These are phyloP conservation scores for Daldinia sp. DNA, from an alignment of 2,329 filamentous ascomycete species.

Conservation along the genomic window DNA sequence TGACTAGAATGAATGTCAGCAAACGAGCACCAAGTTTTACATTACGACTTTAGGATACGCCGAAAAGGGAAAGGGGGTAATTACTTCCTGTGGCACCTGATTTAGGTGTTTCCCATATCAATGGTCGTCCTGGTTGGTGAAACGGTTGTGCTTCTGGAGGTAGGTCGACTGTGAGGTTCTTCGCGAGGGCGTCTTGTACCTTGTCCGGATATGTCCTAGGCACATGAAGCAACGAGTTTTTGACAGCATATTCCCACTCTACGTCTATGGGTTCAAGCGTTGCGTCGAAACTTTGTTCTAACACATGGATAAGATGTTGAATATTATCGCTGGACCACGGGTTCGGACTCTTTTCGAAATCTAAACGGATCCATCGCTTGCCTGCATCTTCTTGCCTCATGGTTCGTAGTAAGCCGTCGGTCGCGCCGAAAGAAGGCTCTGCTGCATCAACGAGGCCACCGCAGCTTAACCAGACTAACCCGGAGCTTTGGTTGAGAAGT, in stretches of 20 bases:
- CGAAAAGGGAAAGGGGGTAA: too few species aligned
- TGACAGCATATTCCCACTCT: constrained; percentile 38
- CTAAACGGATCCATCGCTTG: constrained; percentile 30
- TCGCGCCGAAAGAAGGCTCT: neutral
- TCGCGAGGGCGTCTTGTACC: neutral
- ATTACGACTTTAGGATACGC: neutral
- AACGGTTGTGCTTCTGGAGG: constrained; percentile 12
- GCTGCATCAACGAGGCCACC: constrained; percentile 12
- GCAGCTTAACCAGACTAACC: constrained; percentile 30
- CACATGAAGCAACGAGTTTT: constrained; percentile 23
- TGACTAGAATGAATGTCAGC: neutral
- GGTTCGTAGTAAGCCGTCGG: constrained; percentile 28
- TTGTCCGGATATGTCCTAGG: constrained; percentile 20
- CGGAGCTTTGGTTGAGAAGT: constrained; percentile 10
- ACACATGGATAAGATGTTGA: constrained; percentile 20
- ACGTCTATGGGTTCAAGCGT: neutral
- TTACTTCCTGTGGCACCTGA: neutral
- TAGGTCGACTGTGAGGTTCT: constrained; percentile 3
- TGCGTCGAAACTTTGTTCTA: constrained; percentile 29
- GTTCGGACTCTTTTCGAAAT: constrained; percentile 20
- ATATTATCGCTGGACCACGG: constrained; percentile 30
- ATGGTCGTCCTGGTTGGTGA: constrained; percentile 15
- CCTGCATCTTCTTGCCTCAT: constrained; percentile 19
- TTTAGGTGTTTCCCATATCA: constrained; percentile 19
- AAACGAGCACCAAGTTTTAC: too few species aligned